Conservation (phyloP, 257 asterid species). For the Scutellaria minor region DNA sequence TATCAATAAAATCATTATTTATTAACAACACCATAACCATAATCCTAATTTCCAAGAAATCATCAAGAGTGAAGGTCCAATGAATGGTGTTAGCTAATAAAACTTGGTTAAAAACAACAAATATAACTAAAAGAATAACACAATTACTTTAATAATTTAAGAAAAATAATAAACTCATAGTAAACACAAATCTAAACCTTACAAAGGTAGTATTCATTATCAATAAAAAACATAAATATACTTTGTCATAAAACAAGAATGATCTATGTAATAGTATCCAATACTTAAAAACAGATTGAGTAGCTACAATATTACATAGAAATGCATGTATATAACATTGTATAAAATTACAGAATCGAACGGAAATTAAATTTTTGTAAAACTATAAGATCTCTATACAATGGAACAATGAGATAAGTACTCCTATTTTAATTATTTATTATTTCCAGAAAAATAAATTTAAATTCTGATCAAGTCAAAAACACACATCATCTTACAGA, state of each 20-base stretch:
- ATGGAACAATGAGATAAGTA: constrained; percentile 28
- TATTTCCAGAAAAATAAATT: constrained; percentile 23
- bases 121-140: constrained; percentile 35
- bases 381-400: constrained; percentile 16
- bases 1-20: constrained; percentile 39
- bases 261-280: constrained; percentile 37
- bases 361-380: constrained; percentile 30
- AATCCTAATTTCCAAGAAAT: constrained; percentile 28
- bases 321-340: constrained; percentile 23
- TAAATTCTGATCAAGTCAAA: constrained; percentile 61
- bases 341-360: constrained; percentile 30
- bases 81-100: constrained; percentile 34
- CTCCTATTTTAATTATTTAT: constrained; percentile 4
- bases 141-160: constrained; percentile 13
- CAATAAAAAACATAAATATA: constrained; percentile 15
- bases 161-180: constrained; percentile 39
- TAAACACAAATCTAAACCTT: constrained; percentile 49
- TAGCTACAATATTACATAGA: constrained; percentile 33
- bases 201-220: constrained; percentile 37
- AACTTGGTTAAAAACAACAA: constrained; percentile 40
- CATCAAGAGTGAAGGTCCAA: constrained; percentile 33
- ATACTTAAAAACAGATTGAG: constrained; percentile 35
- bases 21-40: constrained; percentile 35
- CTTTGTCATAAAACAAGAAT: constrained; percentile 16
- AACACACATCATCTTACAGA: constrained; percentile 48